Base-by-base conservation (phyloP, 1,284 basidiomycete species). In the Ganoderma resinaceum region DNA sequence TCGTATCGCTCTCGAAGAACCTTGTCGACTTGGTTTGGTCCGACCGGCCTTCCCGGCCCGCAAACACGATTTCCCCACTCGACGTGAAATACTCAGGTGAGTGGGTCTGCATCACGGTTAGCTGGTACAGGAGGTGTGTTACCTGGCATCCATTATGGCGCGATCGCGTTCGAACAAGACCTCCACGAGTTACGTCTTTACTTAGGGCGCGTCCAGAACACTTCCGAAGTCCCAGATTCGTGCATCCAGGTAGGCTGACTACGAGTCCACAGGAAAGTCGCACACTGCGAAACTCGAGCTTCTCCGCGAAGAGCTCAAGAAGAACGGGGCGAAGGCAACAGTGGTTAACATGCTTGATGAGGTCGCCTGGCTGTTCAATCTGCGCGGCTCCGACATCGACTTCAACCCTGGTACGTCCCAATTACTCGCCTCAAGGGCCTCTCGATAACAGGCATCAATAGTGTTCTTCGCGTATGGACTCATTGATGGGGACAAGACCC, bases 391-490 rank as follows among this genome's bases (percentile, higher is more conserved):
- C 1, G 97, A 99, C 78, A 97, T 99, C 70, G 91, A 92, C 46
- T 99, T 89, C 82, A 99, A 98, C 77, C 96, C 96, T 71, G 85
- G 88, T 88, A 65, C 26, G 81, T 73, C n/a, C 11, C 7, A 11
- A 2, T 9, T 23, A n/a, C 43, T 16, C n/a, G 0, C 1, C n/a
- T 8, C 8, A n/a, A 23, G n/a, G 23, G 23, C n/a, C n/a, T 3
- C n/a, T n/a, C n/a, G 8, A 46, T n/a, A 23, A 23, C 12, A 9
- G 8, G n/a, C 18, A 6, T 1, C 20, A 14, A 12, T 77, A 91
- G 97, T 99, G 29, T 99, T 99, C 84, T 98, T 98, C 77, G 90
- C 94, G 0, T 98, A 97, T 78, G 94, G 95, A 2, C 85, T 97
- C 43, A 84, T 99, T 37, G 93, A 93, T 1, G 80, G 82, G 16